Percentiles rank a stretch among this genome's conserved stretches.
Conservation (phyloP, 2,329 filamentous ascomycete genomes). For the Aureobasidium pullulans region DNA sequence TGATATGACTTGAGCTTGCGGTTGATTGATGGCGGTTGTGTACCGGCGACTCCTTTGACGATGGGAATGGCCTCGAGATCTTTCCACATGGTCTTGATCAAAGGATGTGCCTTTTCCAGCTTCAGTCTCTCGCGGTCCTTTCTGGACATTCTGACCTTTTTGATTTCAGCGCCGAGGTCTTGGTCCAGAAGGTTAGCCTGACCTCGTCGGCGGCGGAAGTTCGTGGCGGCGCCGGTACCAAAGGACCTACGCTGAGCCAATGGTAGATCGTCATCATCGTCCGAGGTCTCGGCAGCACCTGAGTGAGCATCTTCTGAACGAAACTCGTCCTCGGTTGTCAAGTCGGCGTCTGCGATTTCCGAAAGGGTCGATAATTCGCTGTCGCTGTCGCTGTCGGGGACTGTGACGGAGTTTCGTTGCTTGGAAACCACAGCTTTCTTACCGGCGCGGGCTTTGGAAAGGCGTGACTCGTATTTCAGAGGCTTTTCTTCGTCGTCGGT, state of each 20-base stretch:
- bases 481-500: constrained; percentile 23
- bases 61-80: constrained; percentile 61
- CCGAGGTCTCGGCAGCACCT: constrained; percentile 22
- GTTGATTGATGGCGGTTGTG: constrained; percentile 70
- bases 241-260: constrained; percentile 10
- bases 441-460: constrained; percentile 15
- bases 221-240: background rate
- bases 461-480: background rate
- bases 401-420: constrained; percentile 10
- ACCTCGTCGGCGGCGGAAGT: background rate
- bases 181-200: background rate
- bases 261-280: constrained; percentile 26
- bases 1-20: constrained; percentile 89
- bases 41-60: constrained; percentile 56
- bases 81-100: constrained; percentile 77
- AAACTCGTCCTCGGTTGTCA: constrained; percentile 29
- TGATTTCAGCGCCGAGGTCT: constrained; percentile 11
- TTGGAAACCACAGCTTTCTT: constrained; percentile 13
- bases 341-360: constrained; percentile 31
- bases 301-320: constrained; percentile 13
- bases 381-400: constrained; percentile 38
- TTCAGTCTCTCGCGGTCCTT: constrained; percentile 51
- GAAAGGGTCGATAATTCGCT: constrained; percentile 27
- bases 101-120: constrained; percentile 69
- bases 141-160: constrained; percentile 17